Percentiles rank a stretch among this genome's conserved stretches.
These are phyloP conservation scores for Pythium periplocum DNA, from an alignment of 352 stramenopile species.

Conservation along the genomic window DNA sequence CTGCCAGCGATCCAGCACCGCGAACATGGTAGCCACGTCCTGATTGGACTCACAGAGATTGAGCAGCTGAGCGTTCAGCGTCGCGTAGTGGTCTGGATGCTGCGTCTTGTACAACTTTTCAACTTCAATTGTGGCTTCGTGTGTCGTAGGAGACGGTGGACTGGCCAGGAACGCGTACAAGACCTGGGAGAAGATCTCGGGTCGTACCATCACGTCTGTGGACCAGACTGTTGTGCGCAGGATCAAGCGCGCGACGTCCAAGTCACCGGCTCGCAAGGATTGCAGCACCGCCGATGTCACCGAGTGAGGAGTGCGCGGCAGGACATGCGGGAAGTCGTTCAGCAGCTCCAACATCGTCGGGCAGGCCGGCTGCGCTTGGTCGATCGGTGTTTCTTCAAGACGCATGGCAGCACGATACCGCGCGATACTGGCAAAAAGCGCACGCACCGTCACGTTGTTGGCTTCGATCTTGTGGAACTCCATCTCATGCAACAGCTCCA, in stretches of 20 bases:
- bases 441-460: slow-evolving; percentile 32
- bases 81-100: slow-evolving; percentile 27
- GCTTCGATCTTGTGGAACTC: slow-evolving; percentile 49
- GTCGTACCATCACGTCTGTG: slow-evolving; percentile 33
- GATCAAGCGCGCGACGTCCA: slow-evolving; percentile 35
- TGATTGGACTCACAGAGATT: slow-evolving; percentile 65
- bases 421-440: slow-evolving; percentile 54
- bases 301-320: slow-evolving; percentile 45
- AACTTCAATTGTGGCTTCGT: slow-evolving; percentile 24
- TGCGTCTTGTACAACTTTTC: slow-evolving; percentile 58
- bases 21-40: slow-evolving; percentile 51
- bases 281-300: slow-evolving; percentile 42
- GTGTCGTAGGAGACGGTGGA: background rate
- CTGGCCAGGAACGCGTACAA: slow-evolving; percentile 53
- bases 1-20: slow-evolving; percentile 53
- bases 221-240: slow-evolving; percentile 38
- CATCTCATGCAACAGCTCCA: slow-evolving; percentile 76
- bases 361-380: slow-evolving; percentile 11
- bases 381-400: slow-evolving; percentile 6
- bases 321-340: slow-evolving; percentile 45
- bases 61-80: slow-evolving; percentile 53
- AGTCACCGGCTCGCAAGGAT: slow-evolving; percentile 40
- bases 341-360: slow-evolving; percentile 56
- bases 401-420: slow-evolving; percentile 32
- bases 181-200: slow-evolving; percentile 62